Conservation (phyloP, 495 filamentous ascomycete species). For the Parachaetomium inaequale region DNA sequence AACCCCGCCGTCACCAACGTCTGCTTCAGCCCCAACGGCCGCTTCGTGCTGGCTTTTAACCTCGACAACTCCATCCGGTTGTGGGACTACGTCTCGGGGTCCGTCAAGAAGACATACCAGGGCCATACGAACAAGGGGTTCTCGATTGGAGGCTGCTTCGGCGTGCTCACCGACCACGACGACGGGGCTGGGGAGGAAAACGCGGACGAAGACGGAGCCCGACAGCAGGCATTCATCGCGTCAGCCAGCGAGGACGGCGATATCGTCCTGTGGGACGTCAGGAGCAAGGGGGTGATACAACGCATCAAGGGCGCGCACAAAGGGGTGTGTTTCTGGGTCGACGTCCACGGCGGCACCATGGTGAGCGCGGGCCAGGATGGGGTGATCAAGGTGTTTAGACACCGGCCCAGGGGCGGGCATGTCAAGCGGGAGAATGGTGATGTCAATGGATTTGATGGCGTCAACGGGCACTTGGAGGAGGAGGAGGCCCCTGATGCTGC, state of each 20-base stretch:
- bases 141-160: conserved; percentile 79
- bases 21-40: conserved; percentile 89
- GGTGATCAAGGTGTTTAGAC: conserved; percentile 40
- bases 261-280: conserved; percentile 86
- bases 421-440: conserved; percentile 12
- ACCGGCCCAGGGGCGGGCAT: conserved; percentile 14
- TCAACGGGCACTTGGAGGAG: conserved; percentile 10
- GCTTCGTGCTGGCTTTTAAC: conserved; percentile 85
- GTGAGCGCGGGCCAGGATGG: conserved; percentile 47
- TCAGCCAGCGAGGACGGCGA: conserved; percentile 84
- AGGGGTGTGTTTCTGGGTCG: conserved; percentile 81
- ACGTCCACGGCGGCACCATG: conserved; percentile 48
- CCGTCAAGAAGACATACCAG: conserved; percentile 92
- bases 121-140: conserved; percentile 83
- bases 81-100: conserved; percentile 88
- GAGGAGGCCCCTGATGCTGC: conserved; percentile 12
- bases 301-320: conserved; percentile 62
- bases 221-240: conserved; percentile 55
- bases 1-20: conserved; percentile 89
- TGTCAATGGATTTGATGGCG: neutral
- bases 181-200: conserved; percentile 28
- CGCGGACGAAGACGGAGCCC: conserved; percentile 16
- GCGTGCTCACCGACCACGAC: conserved; percentile 49
- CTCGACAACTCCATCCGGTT: conserved; percentile 85
- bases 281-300: conserved; percentile 77